Conservation (phyloP, 257 asterid genomes). For the Solanum sitiens region DNA sequence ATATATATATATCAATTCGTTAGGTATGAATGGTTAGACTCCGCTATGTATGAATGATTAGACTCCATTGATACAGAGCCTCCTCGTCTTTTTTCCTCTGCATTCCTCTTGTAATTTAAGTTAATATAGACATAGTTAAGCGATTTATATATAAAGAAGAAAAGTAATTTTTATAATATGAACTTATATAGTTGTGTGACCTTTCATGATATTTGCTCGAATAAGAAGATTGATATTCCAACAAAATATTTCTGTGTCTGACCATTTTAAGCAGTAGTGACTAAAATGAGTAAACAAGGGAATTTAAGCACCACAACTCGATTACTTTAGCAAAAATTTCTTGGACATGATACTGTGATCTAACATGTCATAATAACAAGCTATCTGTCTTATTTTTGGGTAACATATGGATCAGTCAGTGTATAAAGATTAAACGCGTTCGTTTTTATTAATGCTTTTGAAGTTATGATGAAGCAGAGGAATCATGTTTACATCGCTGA, state of each 20-base stretch:
- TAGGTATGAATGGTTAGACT: too few relatives aligned
- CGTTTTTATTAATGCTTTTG: background rate
- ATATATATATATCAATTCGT: too few relatives aligned
- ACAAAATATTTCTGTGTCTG: too few relatives aligned
- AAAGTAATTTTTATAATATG: too few relatives aligned
- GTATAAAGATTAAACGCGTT: background rate
- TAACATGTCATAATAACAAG: background rate
- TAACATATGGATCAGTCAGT: background rate
- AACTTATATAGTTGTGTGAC: too few relatives aligned
- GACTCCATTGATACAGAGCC: too few relatives aligned
- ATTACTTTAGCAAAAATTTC: background rate
- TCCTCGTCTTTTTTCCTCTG: too few relatives aligned
- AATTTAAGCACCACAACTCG: background rate
- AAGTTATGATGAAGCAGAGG: background rate
- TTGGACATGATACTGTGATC: background rate
- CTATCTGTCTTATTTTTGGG: background rate
- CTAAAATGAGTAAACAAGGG: background rate
- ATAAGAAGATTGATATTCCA: too few relatives aligned
- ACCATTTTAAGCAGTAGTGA: too few relatives aligned
- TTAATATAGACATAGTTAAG: background rate
- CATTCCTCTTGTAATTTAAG: too few relatives aligned
- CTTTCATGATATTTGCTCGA: background rate
- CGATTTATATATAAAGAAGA: background rate
- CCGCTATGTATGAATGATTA: too few relatives aligned
- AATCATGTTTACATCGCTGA: slow-evolving; percentile 26